These are phyloP conservation scores for Phialophora verrucosa DNA, from an alignment of 2,329 filamentous ascomycete species.

Conservation along the genomic window DNA sequence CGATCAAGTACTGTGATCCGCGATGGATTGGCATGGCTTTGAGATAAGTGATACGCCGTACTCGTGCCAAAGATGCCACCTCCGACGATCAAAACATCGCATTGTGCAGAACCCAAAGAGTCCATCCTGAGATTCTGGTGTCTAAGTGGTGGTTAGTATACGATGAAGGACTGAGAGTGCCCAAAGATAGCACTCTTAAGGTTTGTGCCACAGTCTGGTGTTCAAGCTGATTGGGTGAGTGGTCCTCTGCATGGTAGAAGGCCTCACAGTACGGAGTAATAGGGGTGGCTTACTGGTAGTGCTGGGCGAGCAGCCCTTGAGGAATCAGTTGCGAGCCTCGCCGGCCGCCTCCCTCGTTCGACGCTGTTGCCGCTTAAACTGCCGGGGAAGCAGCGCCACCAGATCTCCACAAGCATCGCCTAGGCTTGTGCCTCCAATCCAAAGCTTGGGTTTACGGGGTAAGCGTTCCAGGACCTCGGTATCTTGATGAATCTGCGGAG, in stretches of 20 bases:
- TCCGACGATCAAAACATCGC: conserved; percentile 61
- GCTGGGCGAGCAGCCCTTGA: neutral
- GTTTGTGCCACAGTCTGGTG: too few species aligned
- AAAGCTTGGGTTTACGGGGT: neutral
- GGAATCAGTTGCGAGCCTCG: neutral
- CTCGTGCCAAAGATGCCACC: conserved; percentile 70
- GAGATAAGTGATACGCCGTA: conserved; percentile 67
- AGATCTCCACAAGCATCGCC: conserved; percentile 4
- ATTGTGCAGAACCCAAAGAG: conserved; percentile 3
- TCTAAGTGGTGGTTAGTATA: neutral
- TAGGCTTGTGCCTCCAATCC: neutral
- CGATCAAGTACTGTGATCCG: conserved; percentile 65
- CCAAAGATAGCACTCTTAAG: too few species aligned
- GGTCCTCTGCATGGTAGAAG: too few species aligned
- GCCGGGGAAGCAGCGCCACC: neutral
- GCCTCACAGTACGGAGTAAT: too few species aligned
- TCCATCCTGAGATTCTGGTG: conserved; percentile 5
- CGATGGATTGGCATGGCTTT: conserved; percentile 44
- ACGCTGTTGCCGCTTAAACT: neutral
- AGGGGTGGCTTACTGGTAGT: too few species aligned
- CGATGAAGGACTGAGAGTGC: too few species aligned
- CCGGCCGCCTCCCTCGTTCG: neutral
- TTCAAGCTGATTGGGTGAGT: too few species aligned
- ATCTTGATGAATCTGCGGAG: neutral
- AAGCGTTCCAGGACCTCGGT: neutral